A percentile compares a stretch with the other conserved stretches of the same genome.
phyloP scores from a whole-genome alignment of 345 rosid species.

The Salix purpurea region DNA sequence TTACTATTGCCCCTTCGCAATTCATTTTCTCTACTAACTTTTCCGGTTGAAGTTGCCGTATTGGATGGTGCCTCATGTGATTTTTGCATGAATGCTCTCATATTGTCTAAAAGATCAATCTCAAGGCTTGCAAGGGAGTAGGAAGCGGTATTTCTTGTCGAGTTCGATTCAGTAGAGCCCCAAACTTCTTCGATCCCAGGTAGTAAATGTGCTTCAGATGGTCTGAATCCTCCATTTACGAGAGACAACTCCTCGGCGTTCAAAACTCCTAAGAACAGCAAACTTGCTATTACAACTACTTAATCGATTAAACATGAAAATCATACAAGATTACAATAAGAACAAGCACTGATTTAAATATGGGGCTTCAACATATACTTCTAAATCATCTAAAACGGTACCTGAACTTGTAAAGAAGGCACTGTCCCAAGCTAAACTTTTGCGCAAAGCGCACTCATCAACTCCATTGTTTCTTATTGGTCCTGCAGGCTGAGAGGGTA shows the following conservation, averaged over 20 bases:
- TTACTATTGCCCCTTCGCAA: slow-evolving; percentile 20
- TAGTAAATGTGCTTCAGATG: slow-evolving; percentile 13
- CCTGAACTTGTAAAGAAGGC: slow-evolving; percentile 47
- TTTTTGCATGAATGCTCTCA: slow-evolving; percentile 20
- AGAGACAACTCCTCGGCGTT: slow-evolving; percentile 42
- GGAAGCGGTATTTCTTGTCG: slow-evolving; percentile 8
- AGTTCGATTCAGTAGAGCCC: slow-evolving; percentile 28
- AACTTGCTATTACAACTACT: neutral
- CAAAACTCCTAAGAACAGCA: slow-evolving; percentile 37
- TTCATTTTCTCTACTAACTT: slow-evolving; percentile 15
- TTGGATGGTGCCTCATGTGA: slow-evolving; percentile 10
- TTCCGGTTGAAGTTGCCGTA: slow-evolving; percentile 7
- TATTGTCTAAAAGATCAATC: slow-evolving; percentile 39
- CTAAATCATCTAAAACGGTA: neutral
- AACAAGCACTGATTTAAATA: neutral
- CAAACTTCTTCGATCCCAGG: slow-evolving; percentile 22
- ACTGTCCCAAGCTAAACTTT: slow-evolving; percentile 55
- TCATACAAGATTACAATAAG: neutral
- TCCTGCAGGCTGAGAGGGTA: slow-evolving; percentile 13
- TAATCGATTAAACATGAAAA: neutral
- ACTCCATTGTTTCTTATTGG: slow-evolving; percentile 16
- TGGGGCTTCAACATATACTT: neutral
- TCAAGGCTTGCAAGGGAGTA: slow-evolving; percentile 43
- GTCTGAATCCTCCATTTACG: slow-evolving; percentile 39
- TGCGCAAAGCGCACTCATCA: slow-evolving; percentile 20